phyloP scores from a whole-genome alignment of 305 asterid genomes.

The Fraxinus sp. region DNA sequence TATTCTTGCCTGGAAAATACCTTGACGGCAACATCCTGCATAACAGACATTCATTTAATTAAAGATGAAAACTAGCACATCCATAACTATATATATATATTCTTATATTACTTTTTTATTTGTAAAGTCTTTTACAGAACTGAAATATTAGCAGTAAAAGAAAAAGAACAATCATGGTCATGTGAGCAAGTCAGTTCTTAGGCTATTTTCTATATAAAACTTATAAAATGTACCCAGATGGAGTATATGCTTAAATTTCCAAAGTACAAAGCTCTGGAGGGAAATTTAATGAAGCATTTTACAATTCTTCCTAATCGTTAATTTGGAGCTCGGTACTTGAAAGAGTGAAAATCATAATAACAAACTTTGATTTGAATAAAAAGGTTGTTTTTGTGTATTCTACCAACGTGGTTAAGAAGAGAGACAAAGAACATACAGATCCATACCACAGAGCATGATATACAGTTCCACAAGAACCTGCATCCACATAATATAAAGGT shows the following conservation, averaged over 20 bases:
- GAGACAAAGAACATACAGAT: slow-evolving; percentile 80
- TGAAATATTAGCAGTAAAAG: neutral
- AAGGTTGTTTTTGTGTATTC: slow-evolving; percentile 19
- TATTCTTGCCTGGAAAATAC: slow-evolving; percentile 83
- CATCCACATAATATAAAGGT: slow-evolving; percentile 30
- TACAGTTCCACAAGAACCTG: slow-evolving; percentile 98
- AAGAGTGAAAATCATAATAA: neutral
- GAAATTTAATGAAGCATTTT: neutral
- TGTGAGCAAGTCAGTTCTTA: neutral
- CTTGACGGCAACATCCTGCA: slow-evolving; percentile 97
- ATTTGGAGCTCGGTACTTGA: neutral
- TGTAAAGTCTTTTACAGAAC: neutral
- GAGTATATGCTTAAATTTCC: neutral
- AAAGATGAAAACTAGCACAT: slow-evolving; percentile 10
- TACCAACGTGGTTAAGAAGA: slow-evolving; percentile 27
- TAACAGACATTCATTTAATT: slow-evolving; percentile 23
- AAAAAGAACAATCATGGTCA: neutral
- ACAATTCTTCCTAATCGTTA: neutral
- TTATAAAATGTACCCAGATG: neutral
- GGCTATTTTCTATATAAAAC: neutral
- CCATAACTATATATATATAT: neutral
- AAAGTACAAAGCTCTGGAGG: neutral
- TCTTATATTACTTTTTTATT: neutral
- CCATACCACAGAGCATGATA: slow-evolving; percentile 97
- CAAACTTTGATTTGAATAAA: neutral